Evolutionary conservation across 2,329 filamentous ascomycete species (phyloP), one percentile per base, ranked within the genome.

Genomic region (Fusarium mundagurra): DNA sequence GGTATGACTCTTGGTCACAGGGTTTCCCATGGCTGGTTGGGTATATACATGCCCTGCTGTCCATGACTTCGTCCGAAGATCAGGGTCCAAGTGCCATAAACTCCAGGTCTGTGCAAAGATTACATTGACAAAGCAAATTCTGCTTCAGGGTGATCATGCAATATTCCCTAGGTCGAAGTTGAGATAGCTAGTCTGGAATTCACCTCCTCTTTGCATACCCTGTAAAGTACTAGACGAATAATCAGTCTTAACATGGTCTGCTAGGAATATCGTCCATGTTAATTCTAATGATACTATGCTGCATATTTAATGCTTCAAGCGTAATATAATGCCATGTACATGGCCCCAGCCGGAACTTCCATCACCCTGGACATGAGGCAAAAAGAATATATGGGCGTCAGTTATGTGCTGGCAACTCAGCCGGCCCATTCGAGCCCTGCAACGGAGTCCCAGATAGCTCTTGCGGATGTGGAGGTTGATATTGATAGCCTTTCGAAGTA

Each of bases 321-420:
- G 24, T 39, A 39, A 27, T 45, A 11, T 33, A 58, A 53, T 27
- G 13, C 20, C 27, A 27, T n/a, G 59, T n/a, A 61, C 9, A 47
- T 24, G 17, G 4, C 27, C 10, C 18, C 33, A 27, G 16, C 29
- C 13, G 18, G 29, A 44, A 31, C 22, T 33, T 27, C 10, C 8
- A 24, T 39, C 8, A 14, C 8, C 18, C 27, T 47, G 17, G n/a
- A 48, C 20, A 7, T 22, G 39, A 36, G 22, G 18, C 18, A 36
- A 22, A 8, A 22, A n/a, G n/a, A 36, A 18, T n/a, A 8, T 6
- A 41, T 20, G n/a, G 27, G n/a, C 29, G 38, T 69, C 47, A 76
- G 50, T 68, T 68, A 33, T 71, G 47, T 50, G 62, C 69, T 39
- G 69, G 69, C 27, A 75, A 24, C 41, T 71, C 72, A 31, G 62